phyloP scores from a whole-genome alignment of 2,329 filamentous ascomycete genomes.

The Pseudopyrenochaeta lycopersici region DNA sequence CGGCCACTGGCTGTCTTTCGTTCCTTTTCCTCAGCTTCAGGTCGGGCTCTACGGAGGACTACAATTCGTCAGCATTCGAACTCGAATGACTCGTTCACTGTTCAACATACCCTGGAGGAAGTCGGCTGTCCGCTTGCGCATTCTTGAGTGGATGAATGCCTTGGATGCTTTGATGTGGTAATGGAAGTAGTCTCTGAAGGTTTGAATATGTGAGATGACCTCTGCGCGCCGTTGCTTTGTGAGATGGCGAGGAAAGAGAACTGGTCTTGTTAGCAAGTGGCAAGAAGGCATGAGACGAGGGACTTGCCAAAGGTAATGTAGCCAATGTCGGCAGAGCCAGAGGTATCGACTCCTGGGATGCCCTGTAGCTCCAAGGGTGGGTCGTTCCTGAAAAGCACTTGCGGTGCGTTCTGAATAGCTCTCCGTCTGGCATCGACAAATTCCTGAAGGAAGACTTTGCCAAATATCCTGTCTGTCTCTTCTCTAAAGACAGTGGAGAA shows the following conservation, averaged over 20 bases:
- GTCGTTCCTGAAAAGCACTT: slow-evolving; percentile 95
- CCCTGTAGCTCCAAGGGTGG: slow-evolving; percentile 90
- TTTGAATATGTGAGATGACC: slow-evolving; percentile 99
- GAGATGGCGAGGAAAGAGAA: slow-evolving; percentile 94
- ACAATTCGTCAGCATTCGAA: slow-evolving; percentile 47
- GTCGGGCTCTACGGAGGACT: slow-evolving; percentile 96
- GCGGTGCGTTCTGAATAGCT: slow-evolving; percentile 97
- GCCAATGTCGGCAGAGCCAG: slow-evolving; percentile 84
- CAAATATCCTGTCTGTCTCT: slow-evolving; percentile 96
- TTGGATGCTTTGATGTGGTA: slow-evolving; percentile 99
- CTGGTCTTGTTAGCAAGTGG: slow-evolving; percentile 57
- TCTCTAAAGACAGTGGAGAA: slow-evolving; percentile 98
- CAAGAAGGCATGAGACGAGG: slow-evolving; percentile 16
- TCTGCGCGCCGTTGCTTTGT: slow-evolving; percentile 89
- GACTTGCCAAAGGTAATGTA: slow-evolving; percentile 94
- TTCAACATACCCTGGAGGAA: slow-evolving; percentile 85
- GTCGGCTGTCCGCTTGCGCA: slow-evolving; percentile 96
- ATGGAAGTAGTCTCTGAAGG: slow-evolving; percentile 99
- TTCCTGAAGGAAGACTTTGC: slow-evolving; percentile 94
- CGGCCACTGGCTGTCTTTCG: slow-evolving; percentile 96
- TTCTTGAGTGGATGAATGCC: slow-evolving; percentile 97
- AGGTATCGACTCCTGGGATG: slow-evolving; percentile 78
- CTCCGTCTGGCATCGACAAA: slow-evolving; percentile 95
- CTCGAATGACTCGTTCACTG: neutral
- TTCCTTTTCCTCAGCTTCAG: slow-evolving; percentile 96